Base-by-base conservation (phyloP, 2,329 filamentous ascomycete genomes). In the Bipolaris cookei region DNA sequence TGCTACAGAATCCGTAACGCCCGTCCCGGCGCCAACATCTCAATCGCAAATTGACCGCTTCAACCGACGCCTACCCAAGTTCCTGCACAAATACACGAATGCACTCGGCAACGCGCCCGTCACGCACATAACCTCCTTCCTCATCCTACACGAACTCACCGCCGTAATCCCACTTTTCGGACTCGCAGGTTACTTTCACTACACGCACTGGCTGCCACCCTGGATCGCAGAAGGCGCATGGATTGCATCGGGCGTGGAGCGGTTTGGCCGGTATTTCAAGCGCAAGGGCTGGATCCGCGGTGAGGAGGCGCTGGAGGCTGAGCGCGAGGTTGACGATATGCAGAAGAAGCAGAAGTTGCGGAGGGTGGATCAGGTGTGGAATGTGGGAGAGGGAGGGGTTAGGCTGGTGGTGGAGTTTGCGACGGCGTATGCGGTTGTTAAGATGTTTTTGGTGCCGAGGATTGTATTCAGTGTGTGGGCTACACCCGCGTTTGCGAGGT, bases 71-170 rank as follows among this genome's bases (percentile, higher is more conserved):
- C 75, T 82, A 37, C 92, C 91, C 2, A 78, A 72, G 4, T 88
- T 87, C 59, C 82, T 96, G 11, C 89, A 86, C 55, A 83, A 81
- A 50, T 91, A 92, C 78, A 88, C 90, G 0, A 77, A 80, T 1
- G 86, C 87, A 0, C 85, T 99, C 3, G 86, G 88, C 55, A 82
- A 84, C 53, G 92, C 92, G 0, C 95, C 95, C 0, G 77, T 92
- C 42, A 91, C 91, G 1, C 92, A 97, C 77, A 82, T 96, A 39
- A 86, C 89, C 1, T 88, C 94, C 0, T 99, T 99, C 75, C 81
- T 98, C 10, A 81, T 97, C 37, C 83, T 99, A 0, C 95, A 99
- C 80, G 95, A 99, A 77, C 74, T 97, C 42, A 98, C 95, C 0
- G 82, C 85, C 65, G 88, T 91, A 73, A 62, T 80, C 69, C 59